Evolutionary conservation across 148 eudicot genomes (phyloP), one percentile per base, ranked within the genome.

Genomic region (Camellia sinensis): DNA sequence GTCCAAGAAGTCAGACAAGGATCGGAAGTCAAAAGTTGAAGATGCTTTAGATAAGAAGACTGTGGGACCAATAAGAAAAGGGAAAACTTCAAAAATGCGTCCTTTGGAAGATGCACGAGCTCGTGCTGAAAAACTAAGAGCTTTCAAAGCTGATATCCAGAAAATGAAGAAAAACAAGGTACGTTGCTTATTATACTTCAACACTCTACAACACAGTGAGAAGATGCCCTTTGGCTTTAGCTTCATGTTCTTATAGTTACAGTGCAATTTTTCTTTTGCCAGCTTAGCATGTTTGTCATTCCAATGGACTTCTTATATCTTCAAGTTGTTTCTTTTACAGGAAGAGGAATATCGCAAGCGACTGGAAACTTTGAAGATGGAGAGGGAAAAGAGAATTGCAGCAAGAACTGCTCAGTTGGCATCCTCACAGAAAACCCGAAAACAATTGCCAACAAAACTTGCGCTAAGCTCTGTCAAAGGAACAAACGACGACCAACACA

Each of bases 331-430:
- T 45, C 52, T 64, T 71, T 85, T 78, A 64, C 92, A 96, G 99
- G 97, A 96, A 86, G 92, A 92, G 79, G 99, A 91, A 82, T 89
- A 94, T 65, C 75, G 57, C 63, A 94, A 86, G 83, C 87, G 98
- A 72, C 79, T 94, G 81, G 98, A 91, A 85, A 90, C 92, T 69
- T 79, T 96, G 73, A 96, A 94, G 87, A 64, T 80, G 79, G 95
- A 91, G 89, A 94, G 99, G 85, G 95, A 94, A 88, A 92, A 91
- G 86, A 90, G 98, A 90, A 96, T 94, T 84, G 92, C 99, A 59
- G 92, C 98, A 41, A 91, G 89, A 90, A 67, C 89, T 83, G 86
- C 84, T 79, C 86, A 84, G 76, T 84, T 90, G 78, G 69, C 89
- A 50, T 77, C 90, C 62, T 83, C 89, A n/a, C 88, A 74, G 60